These are phyloP conservation scores for Chenopodium album DNA, from an alignment of 148 eudicot species.

Conservation along the genomic window DNA sequence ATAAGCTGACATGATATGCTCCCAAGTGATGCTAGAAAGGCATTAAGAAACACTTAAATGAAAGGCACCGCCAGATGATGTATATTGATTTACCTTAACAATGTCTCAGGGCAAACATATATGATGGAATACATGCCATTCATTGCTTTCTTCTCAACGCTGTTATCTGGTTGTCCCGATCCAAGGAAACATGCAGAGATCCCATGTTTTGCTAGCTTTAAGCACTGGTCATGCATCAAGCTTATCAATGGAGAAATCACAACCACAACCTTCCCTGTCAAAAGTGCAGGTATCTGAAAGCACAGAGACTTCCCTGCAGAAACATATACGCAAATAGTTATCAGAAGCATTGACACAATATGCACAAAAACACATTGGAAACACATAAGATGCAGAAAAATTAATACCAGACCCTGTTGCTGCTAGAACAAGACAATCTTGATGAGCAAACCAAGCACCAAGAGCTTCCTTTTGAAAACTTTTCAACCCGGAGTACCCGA, in stretches of 20 bases:
- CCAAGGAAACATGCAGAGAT: constrained; percentile 96
- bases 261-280: constrained; percentile 88
- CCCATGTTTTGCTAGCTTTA: constrained; percentile 83
- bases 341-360: not conserved
- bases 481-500: constrained; percentile 70
- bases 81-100: constrained; percentile 52
- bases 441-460: constrained; percentile 61
- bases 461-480: constrained; percentile 84
- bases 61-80: constrained; percentile 7
- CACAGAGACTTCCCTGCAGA: constrained; percentile 89
- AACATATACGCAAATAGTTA: constrained; percentile 3
- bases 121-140: constrained; percentile 67
- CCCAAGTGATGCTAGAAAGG: not conserved
- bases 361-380: not conserved
- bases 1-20: not conserved
- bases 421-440: constrained; percentile 89
- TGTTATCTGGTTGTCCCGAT: constrained; percentile 83
- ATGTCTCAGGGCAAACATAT: constrained; percentile 92
- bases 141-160: constrained; percentile 83
- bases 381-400: constrained; percentile 8
- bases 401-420: constrained; percentile 93
- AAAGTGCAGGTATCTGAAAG: constrained; percentile 86
- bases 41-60: not conserved
- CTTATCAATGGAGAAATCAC: constrained; percentile 94
- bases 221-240: constrained; percentile 97